Evolutionary conservation across 306 rosid genomes (phyloP).

Genomic region (Cucurbita maxima): DNA sequence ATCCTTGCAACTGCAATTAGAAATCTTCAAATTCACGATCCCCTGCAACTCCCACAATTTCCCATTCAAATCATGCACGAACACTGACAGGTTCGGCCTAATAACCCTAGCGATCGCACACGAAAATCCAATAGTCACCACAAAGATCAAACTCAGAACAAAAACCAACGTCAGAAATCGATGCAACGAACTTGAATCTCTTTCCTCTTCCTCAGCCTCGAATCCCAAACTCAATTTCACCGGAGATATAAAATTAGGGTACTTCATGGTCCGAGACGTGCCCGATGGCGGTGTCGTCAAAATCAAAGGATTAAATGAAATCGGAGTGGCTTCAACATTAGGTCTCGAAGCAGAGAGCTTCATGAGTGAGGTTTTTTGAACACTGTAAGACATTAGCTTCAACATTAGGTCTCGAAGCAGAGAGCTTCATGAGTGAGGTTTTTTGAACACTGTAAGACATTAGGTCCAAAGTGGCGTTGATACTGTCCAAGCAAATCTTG

Average conservation of each 20-base stretch:
- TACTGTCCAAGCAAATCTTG: slow-evolving; percentile 59
- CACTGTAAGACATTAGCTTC: slow-evolving; percentile 22
- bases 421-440: slow-evolving; percentile 45
- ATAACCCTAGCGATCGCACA: slow-evolving; percentile 21
- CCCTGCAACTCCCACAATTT: slow-evolving; percentile 26
- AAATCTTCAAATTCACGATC: slow-evolving; percentile 11
- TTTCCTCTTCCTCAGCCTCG: slow-evolving; percentile 5
- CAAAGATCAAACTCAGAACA: slow-evolving; percentile 28
- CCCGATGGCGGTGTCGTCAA: slow-evolving; percentile 35
- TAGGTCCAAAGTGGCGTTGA: slow-evolving; percentile 81
- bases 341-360: slow-evolving; percentile 40
- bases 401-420: slow-evolving; percentile 26
- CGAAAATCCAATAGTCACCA: slow-evolving; percentile 19
- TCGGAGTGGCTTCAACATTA: slow-evolving; percentile 28
- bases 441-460: slow-evolving; percentile 47
- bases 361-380: slow-evolving; percentile 48
- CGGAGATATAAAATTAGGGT: slow-evolving; percentile 21
- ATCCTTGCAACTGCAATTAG: slow-evolving; percentile 43
- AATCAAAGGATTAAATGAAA: slow-evolving; percentile 40
- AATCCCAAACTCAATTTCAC: slow-evolving; percentile 9
- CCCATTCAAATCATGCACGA: not conserved
- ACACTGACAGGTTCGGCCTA: slow-evolving; percentile 24
- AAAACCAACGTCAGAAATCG: slow-evolving; percentile 12
- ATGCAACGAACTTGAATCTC: slow-evolving; percentile 11
- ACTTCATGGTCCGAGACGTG: not conserved